These are phyloP conservation scores for Thalassiosira livingstoniorum DNA, from an alignment of 352 stramenopile species.

Conservation along the genomic window DNA sequence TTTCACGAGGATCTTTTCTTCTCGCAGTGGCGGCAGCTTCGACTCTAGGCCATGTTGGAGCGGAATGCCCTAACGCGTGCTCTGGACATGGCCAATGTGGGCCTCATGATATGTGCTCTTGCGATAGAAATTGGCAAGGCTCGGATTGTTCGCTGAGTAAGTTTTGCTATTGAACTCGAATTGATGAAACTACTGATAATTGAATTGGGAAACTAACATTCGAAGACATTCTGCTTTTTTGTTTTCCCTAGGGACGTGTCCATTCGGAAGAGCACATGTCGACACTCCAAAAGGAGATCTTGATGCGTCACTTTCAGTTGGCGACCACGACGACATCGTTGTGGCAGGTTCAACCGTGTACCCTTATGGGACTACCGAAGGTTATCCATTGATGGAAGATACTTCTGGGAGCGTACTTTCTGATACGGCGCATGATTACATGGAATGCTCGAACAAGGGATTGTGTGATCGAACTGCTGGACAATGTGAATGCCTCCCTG, in stretches of 20 bases:
- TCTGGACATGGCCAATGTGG: slow-evolving; percentile 89
- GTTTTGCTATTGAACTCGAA: slow-evolving; percentile 43
- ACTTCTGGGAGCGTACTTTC: slow-evolving; percentile 53
- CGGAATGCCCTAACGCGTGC: slow-evolving; percentile 87
- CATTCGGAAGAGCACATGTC: slow-evolving; percentile 87
- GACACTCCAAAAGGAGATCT: slow-evolving; percentile 94
- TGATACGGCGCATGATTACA: slow-evolving; percentile 90
- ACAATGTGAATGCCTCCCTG: slow-evolving; percentile 90
- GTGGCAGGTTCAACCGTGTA: slow-evolving; percentile 74
- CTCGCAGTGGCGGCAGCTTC: slow-evolving; percentile 29
- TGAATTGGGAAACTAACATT: too few species aligned
- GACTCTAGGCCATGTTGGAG: slow-evolving; percentile 17
- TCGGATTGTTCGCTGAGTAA: slow-evolving; percentile 80
- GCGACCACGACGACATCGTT: slow-evolving; percentile 68
- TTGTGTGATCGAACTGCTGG: slow-evolving; percentile 90
- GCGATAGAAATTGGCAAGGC: slow-evolving; percentile 88
- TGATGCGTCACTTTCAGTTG: slow-evolving; percentile 86
- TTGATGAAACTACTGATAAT: too few species aligned
- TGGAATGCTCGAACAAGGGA: slow-evolving; percentile 94
- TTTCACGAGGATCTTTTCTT: slow-evolving; percentile 36
- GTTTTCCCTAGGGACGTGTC: slow-evolving; percentile 63
- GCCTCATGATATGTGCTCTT: slow-evolving; percentile 76
- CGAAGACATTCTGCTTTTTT: too few species aligned
- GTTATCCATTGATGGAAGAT: slow-evolving; percentile 84
- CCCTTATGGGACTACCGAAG: slow-evolving; percentile 87